Percentiles rank a stretch among this genome's conserved stretches.
These are phyloP conservation scores for Pittosporum tobira DNA, from an alignment of 129 eudicot species.

Conservation along the genomic window DNA sequence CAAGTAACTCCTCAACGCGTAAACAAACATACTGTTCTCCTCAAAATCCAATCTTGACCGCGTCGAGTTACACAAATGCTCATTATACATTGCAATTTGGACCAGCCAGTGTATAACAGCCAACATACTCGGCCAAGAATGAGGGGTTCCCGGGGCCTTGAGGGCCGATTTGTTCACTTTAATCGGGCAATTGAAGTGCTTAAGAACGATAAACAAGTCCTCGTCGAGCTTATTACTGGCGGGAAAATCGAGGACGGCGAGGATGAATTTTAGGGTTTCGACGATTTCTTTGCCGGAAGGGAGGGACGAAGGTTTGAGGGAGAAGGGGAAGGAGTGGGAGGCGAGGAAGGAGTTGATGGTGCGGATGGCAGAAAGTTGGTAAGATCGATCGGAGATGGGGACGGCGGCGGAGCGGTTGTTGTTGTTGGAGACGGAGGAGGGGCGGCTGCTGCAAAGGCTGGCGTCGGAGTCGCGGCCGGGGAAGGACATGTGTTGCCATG, in stretches of 20 bases:
- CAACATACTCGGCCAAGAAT: constrained; percentile 53
- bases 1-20: constrained; percentile 35
- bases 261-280: constrained; percentile 59
- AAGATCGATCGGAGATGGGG: constrained; percentile 38
- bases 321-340: constrained; percentile 24
- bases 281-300: constrained; percentile 63
- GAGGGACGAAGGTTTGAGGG: constrained; percentile 44
- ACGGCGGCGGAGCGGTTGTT: constrained; percentile 23
- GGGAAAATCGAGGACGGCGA: constrained; percentile 38
- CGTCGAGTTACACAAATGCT: constrained; percentile 17
- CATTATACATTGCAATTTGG: constrained; percentile 23
- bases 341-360: constrained; percentile 57
- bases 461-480: constrained; percentile 72
- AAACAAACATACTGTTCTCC: constrained; percentile 24
- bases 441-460: constrained; percentile 65
- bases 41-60: constrained; percentile 7
- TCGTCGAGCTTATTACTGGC: constrained; percentile 45
- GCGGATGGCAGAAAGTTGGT: constrained; percentile 46
- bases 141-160: constrained; percentile 68
- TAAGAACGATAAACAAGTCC: constrained; percentile 32
- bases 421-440: constrained; percentile 31
- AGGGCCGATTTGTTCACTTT: constrained; percentile 40
- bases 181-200: constrained; percentile 49
- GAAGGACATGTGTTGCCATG: constrained; percentile 33
- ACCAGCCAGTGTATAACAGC: constrained; percentile 81